Evolutionary conservation across 805 yeast species (phyloP).

Genomic region (Schwanniomyces occidentalis): DNA sequence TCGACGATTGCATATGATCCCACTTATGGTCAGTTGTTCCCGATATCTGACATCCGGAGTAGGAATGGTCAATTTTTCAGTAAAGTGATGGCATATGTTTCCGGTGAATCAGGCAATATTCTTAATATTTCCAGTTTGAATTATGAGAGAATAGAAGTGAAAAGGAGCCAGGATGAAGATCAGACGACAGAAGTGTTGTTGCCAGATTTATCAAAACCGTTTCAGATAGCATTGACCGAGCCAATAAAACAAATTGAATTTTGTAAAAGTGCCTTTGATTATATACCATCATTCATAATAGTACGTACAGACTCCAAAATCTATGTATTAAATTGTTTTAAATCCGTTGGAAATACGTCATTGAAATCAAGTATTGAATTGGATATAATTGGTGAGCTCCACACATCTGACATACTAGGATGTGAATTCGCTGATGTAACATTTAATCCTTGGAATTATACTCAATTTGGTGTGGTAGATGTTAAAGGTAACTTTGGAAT

Average conservation of each 20-base stretch:
- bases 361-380: conserved; percentile 8
- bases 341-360: conserved; percentile 1
- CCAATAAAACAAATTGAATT: conserved; percentile 43
- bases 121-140: conserved; percentile 24
- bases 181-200: conserved; percentile 13
- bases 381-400: conserved; percentile 17
- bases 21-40: conserved; percentile 25
- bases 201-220: conserved; percentile 14
- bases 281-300: conserved; percentile 26
- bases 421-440: conserved; percentile 46
- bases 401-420: conserved; percentile 22
- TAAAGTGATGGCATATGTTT: conserved; percentile 23
- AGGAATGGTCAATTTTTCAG: conserved; percentile 6
- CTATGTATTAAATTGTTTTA: conserved; percentile 29
- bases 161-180: neutral
- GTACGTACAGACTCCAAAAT: conserved; percentile 40
- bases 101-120: conserved; percentile 31
- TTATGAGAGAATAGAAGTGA: conserved; percentile 3
- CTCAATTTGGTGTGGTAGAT: conserved; percentile 47
- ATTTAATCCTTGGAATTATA: conserved; percentile 43
- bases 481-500: conserved; percentile 52
- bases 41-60: conserved; percentile 10
- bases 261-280: conserved; percentile 20
- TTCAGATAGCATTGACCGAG: conserved; percentile 27
- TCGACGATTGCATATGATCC: conserved; percentile 36